phyloP scores from a whole-genome alignment of 345 rosid species.

The Bruguiera gymnorhiza region DNA sequence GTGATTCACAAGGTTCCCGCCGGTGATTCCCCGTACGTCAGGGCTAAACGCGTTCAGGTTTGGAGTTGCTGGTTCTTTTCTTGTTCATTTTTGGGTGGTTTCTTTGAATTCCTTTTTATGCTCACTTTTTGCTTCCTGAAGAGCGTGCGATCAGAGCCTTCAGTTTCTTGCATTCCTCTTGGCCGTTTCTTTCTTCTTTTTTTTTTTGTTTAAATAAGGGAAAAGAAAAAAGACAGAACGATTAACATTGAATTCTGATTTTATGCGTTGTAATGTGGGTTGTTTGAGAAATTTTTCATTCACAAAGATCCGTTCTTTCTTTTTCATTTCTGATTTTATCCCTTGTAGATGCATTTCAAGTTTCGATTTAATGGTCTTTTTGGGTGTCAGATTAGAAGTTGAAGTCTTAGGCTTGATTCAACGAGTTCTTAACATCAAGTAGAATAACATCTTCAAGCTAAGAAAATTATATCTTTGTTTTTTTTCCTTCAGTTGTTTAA shows the following conservation, averaged over 20 bases:
- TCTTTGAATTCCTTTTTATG: slow-evolving; percentile 1
- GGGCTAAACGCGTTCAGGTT: slow-evolving; percentile 83
- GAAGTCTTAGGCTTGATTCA: too few relatives aligned
- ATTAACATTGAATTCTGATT: background rate
- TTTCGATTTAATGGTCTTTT: too few relatives aligned
- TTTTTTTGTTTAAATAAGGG: background rate
- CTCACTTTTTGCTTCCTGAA: background rate
- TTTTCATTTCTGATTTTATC: too few relatives aligned
- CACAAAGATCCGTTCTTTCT: too few relatives aligned
- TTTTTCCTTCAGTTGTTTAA: too few relatives aligned
- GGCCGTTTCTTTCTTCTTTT: background rate
- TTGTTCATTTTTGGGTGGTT: background rate
- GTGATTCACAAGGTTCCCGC: slow-evolving; percentile 70
- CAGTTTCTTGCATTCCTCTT: slow-evolving; percentile 5
- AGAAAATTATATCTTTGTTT: too few relatives aligned
- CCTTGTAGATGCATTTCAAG: too few relatives aligned
- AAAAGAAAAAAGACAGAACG: too few relatives aligned
- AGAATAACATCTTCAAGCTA: too few relatives aligned
- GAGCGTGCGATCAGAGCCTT: background rate
- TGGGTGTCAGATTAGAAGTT: too few relatives aligned
- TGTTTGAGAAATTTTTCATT: background rate
- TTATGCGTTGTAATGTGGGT: background rate
- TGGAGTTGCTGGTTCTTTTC: background rate
- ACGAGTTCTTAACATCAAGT: too few relatives aligned
- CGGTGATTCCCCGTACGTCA: slow-evolving; percentile 78